Percentiles rank a stretch among this genome's conserved stretches.
These are phyloP conservation scores for Cryptococcus neoformans DNA, from an alignment of 1,284 basidiomycete species.

Conservation along the genomic window DNA sequence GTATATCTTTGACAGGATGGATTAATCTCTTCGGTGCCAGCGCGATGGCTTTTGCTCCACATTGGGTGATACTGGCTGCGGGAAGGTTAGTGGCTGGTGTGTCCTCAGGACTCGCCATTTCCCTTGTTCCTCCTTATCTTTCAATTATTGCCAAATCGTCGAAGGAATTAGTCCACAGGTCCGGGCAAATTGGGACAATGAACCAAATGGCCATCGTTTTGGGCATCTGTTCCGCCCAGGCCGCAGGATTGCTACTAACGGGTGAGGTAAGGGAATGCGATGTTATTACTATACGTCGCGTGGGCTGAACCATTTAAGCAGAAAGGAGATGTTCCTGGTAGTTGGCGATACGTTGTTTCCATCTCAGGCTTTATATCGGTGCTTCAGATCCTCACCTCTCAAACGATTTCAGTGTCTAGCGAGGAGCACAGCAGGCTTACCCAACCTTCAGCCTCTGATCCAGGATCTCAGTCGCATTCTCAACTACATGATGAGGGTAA, in stretches of 20 bases:
- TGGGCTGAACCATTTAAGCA: conserved; percentile 21
- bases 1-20: conserved; percentile 55
- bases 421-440: neutral
- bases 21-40: conserved; percentile 61
- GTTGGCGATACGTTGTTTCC: conserved; percentile 71
- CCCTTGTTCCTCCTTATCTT: conserved; percentile 80
- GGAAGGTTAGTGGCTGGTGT: conserved; percentile 77
- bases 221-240: conserved; percentile 76
- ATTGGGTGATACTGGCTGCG: conserved; percentile 58
- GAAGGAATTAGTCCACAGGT: conserved; percentile 19
- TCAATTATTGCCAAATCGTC: conserved; percentile 70
- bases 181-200: conserved; percentile 61
- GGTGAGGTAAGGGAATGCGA: conserved; percentile 31
- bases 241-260: conserved; percentile 42
- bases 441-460: neutral
- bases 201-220: conserved; percentile 84
- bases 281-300: conserved; percentile 53
- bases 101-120: conserved; percentile 77
- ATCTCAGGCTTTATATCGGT: conserved; percentile 62
- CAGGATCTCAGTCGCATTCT: neutral
- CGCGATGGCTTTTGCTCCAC: conserved; percentile 63
- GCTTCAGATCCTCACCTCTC: conserved; percentile 56
- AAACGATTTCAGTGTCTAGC: neutral
- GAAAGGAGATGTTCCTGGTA: conserved; percentile 41
- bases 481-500: conserved; percentile 7